Evolutionary conservation across 306 rosid species (phyloP).

Genomic region (Trifolium fragiferum): DNA sequence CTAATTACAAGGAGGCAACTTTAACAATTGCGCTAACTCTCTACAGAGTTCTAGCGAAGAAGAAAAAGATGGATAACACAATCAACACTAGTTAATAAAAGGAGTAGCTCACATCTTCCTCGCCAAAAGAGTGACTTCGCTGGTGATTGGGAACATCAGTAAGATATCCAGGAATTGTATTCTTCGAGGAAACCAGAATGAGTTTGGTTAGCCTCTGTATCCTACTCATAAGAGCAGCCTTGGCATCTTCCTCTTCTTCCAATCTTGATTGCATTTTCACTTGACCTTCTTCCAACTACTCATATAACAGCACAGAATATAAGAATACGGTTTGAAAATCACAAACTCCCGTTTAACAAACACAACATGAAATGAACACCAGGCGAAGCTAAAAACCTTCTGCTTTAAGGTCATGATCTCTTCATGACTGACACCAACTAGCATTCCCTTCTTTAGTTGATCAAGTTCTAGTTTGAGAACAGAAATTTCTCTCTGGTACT

Average conservation of each 20-base stretch:
- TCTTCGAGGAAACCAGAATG: constrained; percentile 95
- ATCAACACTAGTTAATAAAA: constrained; percentile 31
- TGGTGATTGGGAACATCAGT: constrained; percentile 82
- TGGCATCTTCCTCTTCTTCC: constrained; percentile 99
- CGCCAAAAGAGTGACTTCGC: constrained; percentile 73
- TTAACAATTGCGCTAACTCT: not conserved
- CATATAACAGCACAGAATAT: constrained; percentile 31
- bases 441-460: constrained; percentile 84
- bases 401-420: constrained; percentile 87
- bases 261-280: constrained; percentile 97
- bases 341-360: constrained; percentile 21
- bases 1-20: constrained; percentile 1
- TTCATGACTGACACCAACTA: constrained; percentile 87
- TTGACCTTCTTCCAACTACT: constrained; percentile 98
- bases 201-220: constrained; percentile 98
- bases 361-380: constrained; percentile 30
- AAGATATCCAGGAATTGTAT: constrained; percentile 82
- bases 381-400: constrained; percentile 60
- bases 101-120: constrained; percentile 81
- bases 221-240: constrained; percentile 99
- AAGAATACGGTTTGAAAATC: constrained; percentile 32
- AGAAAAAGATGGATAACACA: constrained; percentile 5
- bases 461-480: constrained; percentile 91
- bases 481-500: constrained; percentile 96
- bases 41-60: not conserved